Evolutionary conservation across 2,329 filamentous ascomycete genomes (phyloP).

Genomic region (Domatiomyces globalis): DNA sequence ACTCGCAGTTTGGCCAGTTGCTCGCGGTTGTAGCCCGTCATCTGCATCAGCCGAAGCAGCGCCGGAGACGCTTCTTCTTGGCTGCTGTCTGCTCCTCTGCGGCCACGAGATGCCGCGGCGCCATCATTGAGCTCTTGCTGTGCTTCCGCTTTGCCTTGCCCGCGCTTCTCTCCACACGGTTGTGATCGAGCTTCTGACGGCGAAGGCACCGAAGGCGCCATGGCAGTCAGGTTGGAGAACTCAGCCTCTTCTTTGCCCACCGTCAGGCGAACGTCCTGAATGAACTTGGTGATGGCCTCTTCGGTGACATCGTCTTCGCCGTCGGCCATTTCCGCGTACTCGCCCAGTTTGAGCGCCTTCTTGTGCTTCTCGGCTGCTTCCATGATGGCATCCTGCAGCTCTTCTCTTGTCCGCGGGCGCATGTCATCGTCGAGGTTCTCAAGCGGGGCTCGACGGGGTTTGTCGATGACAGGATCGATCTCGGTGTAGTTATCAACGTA

Average conservation of each 20-base stretch:
- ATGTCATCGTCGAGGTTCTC: conserved; percentile 42
- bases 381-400: conserved; percentile 47
- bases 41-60: conserved; percentile 39
- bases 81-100: conserved; percentile 7
- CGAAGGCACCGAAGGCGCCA: conserved; percentile 40
- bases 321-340: conserved; percentile 31
- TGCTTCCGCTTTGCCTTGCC: not conserved
- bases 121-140: conserved; percentile 9
- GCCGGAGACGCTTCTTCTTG: conserved; percentile 11
- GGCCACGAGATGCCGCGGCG: not conserved
- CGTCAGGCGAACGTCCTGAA: conserved; percentile 32
- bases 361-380: conserved; percentile 19
- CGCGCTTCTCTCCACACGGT: not conserved
- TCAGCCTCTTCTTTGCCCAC: conserved; percentile 37
- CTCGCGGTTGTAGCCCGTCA: conserved; percentile 39
- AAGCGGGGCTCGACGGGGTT: conserved; percentile 40
- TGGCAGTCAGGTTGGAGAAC: conserved; percentile 33
- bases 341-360: conserved; percentile 29
- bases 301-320: conserved; percentile 11
- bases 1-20: conserved; percentile 42
- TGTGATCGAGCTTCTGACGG: conserved; percentile 32
- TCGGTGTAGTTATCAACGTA: conserved; percentile 75
- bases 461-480: conserved; percentile 65
- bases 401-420: conserved; percentile 47
- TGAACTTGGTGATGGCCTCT: conserved; percentile 13